Base-by-base conservation (phyloP, 2,329 filamentous ascomycete species). In the Colletotrichum phormii region DNA sequence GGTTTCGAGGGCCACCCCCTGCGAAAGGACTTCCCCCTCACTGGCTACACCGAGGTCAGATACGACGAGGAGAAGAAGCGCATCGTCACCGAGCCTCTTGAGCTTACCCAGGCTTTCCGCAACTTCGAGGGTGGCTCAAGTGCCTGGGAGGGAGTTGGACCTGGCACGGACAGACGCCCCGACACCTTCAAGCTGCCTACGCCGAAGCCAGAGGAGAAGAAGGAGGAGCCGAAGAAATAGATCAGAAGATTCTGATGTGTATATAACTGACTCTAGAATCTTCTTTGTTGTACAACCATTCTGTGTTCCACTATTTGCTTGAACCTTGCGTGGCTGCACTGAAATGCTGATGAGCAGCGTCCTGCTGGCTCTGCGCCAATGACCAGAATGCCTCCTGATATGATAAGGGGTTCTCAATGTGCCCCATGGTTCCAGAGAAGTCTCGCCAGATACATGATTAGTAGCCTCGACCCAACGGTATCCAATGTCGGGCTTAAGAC, bases 21-120 rank as follows among this genome's bases (percentile, higher is more conserved):
- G 81, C 91, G 97, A 81, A 99, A 99, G 87, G 97, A 99, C 82
- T 99, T 99, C 87, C 97, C 97, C 26, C 86, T 99, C 82, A 98
- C 97, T 2, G 97, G 97, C 60, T 99, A 99, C 87, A 99, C 97
- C 42, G 97, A 99, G 87, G 93, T 99, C 77, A 90, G 97, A 80
- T 99, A 97, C 81, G 97, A 99, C 78, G 97, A 99, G 86, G 97
- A 99, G 89, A 99, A 98, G 94, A 99, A 99, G 91, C 91, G 97
- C 75, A 98, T 99, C 81, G 96, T 99, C 74, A 96, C 97, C 37
- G 97, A 99, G 88, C 97, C 97, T 53, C 88, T 99, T 62, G 97
- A 99, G 87, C 90, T 99, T 84, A 98, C 97, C 15, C 97, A 99
- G 85, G 97, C 97, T 8, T 99, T 97, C 91, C 92, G 97, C 78